Evolutionary conservation across 2,329 filamentous ascomycete genomes (phyloP).

Genomic region (Neospermospora avenae): DNA sequence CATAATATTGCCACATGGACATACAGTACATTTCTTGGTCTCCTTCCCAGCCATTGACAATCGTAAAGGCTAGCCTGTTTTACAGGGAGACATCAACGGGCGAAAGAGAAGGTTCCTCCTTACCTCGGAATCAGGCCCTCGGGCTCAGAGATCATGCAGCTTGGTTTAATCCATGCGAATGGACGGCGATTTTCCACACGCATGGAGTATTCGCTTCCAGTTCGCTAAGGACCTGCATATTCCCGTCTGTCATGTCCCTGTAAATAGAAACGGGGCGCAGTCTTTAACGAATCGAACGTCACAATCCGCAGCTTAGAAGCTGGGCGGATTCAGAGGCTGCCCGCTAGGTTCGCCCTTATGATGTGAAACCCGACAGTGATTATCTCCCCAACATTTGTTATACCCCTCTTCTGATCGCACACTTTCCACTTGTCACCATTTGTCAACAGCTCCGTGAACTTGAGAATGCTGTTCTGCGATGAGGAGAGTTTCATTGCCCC

Average conservation of each 20-base stretch:
- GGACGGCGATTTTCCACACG: not conserved
- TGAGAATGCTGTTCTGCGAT: not conserved
- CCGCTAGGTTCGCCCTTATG: conserved; percentile 2
- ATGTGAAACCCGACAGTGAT: conserved; percentile 12
- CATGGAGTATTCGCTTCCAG: conserved; percentile 2
- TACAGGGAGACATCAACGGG: not conserved
- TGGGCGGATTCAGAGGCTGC: conserved; percentile 9
- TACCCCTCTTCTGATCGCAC: not conserved
- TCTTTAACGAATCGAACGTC: conserved; percentile 22
- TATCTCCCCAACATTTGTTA: not conserved
- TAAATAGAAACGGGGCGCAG: conserved; percentile 25
- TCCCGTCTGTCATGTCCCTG: conserved; percentile 14
- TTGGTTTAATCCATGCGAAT: not conserved
- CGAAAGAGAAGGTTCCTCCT: not conserved
- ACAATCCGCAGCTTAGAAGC: conserved; percentile 3
- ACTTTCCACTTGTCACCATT: not conserved
- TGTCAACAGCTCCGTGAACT: not conserved
- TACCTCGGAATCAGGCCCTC: not conserved
- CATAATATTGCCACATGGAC: too few species aligned
- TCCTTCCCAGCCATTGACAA: too few species aligned
- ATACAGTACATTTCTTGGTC: too few species aligned
- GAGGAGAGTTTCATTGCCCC: conserved; percentile 8
- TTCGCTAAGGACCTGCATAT: conserved; percentile 6
- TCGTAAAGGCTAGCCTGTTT: not conserved
- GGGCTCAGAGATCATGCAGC: not conserved